Evolutionary conservation across 2,329 filamentous ascomycete species (phyloP), one percentile per base, ranked within the genome.

Genomic region (Trichoderma asperellum): DNA sequence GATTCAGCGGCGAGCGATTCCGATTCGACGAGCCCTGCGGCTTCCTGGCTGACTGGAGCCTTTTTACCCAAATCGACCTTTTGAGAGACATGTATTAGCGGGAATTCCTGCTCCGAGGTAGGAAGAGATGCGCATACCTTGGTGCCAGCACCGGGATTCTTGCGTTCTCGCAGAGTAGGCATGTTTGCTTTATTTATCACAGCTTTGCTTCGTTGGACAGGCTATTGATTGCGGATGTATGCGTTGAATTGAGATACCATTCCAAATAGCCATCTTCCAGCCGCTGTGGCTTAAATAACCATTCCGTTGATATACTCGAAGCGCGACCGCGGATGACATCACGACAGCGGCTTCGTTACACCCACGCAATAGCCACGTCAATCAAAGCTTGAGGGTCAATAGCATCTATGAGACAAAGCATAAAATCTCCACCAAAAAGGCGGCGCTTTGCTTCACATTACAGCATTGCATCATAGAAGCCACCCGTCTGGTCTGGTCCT

Each of bases 1-100:
- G 92, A 96, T 75, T 95, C 90, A 70, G 88, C 90, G 12, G 93
- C 93, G 5, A 96, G 88, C 7, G 92, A 95, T 79, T 91, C 91
- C 16, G 85, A 82, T 56, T 86, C 81, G 1, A 95, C 85, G 32
- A 83, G 75, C 64, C 93, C 93, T 5, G 90, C 82, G 16, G 84
- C 81, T 78, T 96, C 92, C 18, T 82, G 77, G 70, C 84, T 85
- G 0, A 75, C 68, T 34, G 87, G 85, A 56, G 87, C 83, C 58
- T 86, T 79, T 70, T 78, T 72, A 68, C 84, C 82, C 56, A 79
- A 79, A 21, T 79, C 80, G 70, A 87, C 85, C 83, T 88, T 64
- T n/a, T 35, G 18, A 43, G 16, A 43, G 8, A 34, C n/a, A 40
- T 59, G 6, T 24, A 24, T 24, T 62, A 32, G 24, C 10, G 3